These are phyloP conservation scores for Cyanidium caldarium DNA, from an alignment of 23 red algal species.

Conservation along the genomic window DNA sequence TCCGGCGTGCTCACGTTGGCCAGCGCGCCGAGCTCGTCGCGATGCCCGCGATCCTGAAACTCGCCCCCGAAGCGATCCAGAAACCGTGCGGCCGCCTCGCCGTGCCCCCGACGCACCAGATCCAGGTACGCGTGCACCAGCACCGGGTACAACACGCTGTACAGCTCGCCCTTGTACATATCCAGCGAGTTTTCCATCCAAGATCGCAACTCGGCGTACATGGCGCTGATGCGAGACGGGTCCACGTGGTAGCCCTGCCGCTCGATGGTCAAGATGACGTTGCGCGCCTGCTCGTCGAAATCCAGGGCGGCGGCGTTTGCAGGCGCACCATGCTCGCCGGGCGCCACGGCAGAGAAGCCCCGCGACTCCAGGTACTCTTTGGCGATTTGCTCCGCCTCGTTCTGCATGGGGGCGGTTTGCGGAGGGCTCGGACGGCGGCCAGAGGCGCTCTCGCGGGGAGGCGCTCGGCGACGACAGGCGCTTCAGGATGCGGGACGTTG, in stretches of 20 bases:
- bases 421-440: too few relatives aligned
- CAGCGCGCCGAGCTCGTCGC: slow-evolving; percentile 40
- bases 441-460: too few relatives aligned
- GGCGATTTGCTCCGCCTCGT: too few relatives aligned
- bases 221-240: neutral
- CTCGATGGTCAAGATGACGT: neutral
- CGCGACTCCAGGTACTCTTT: too few relatives aligned
- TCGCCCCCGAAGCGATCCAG: slow-evolving; percentile 1
- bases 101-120: slow-evolving; percentile 36
- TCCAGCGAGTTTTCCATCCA: slow-evolving; percentile 88
- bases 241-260: neutral
- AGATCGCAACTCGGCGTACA: slow-evolving; percentile 33
- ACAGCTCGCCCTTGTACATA: slow-evolving; percentile 72
- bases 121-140: slow-evolving; percentile 77
- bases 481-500: too few relatives aligned
- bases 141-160: slow-evolving; percentile 65
- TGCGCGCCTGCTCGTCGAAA: neutral
- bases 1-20: slow-evolving; percentile 31
- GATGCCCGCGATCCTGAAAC: slow-evolving; percentile 11
- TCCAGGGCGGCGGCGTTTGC: neutral
- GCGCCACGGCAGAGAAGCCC: too few relatives aligned
- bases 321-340: too few relatives aligned
- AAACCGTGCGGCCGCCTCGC: slow-evolving; percentile 11
- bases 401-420: too few relatives aligned
- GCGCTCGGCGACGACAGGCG: too few relatives aligned